These are phyloP conservation scores for Exophiala xenobiotica DNA, from an alignment of 2,329 filamentous ascomycete genomes.

Conservation along the genomic window DNA sequence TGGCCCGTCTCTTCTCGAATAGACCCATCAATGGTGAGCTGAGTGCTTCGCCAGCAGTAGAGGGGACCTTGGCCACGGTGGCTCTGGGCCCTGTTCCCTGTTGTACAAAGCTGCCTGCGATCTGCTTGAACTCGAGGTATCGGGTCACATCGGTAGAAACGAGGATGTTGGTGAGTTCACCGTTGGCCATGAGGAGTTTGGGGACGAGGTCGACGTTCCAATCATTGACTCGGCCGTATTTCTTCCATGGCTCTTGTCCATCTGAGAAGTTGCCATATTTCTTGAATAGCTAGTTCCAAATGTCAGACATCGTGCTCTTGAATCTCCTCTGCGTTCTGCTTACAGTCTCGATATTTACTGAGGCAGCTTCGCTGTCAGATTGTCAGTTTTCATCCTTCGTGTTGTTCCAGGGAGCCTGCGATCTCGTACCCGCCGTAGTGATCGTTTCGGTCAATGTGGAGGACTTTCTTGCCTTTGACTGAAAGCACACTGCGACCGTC, in stretches of 20 bases:
- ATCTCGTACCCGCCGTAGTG: conserved; percentile 89
- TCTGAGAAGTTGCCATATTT: conserved; percentile 81
- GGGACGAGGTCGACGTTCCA: conserved; percentile 99
- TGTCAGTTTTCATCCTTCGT: conserved; percentile 20
- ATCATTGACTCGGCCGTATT: conserved; percentile 93
- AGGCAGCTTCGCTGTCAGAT: conserved; percentile 76
- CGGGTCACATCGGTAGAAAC: conserved; percentile 90
- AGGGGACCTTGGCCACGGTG: conserved; percentile 94
- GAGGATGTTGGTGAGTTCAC: conserved; percentile 97
- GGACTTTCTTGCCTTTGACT: conserved; percentile 98
- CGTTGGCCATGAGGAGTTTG: conserved; percentile 97
- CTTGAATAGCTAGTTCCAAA: conserved; percentile 75
- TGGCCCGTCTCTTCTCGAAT: conserved; percentile 96
- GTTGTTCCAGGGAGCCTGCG: conserved; percentile 26
- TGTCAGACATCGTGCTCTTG: conserved; percentile 9
- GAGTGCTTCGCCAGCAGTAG: conserved; percentile 85
- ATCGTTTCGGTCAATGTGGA: conserved; percentile 97
- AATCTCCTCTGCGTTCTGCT: conserved; percentile 32
- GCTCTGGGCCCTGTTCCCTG: conserved; percentile 79
- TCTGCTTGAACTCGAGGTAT: conserved; percentile 90
- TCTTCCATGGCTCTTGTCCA: conserved; percentile 93
- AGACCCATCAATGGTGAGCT: conserved; percentile 93
- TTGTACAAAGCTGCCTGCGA: conserved; percentile 94
- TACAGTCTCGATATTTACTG: conserved; percentile 93
- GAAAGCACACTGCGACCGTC: conserved; percentile 70